Evolutionary conservation across 208 protist genomes (phyloP).

Genomic region (Histomonas meleagridis): DNA sequence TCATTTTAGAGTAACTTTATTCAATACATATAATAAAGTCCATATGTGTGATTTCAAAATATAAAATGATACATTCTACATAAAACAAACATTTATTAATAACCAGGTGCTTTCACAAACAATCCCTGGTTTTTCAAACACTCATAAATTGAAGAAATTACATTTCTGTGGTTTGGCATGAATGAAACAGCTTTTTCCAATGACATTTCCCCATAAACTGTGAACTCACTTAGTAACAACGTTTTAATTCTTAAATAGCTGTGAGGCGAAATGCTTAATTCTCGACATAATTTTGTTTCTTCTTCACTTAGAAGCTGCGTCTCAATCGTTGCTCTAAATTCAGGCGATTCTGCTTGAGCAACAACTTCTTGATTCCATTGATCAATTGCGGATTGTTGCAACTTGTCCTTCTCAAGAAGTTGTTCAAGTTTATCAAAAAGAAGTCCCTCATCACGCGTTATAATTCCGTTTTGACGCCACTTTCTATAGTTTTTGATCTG

Average conservation of each 20-base stretch:
- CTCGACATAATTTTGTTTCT: slow-evolving; percentile 2
- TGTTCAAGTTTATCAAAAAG: background rate
- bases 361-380: background rate
- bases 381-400: background rate
- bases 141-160: background rate
- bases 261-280: background rate
- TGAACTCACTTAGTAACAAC: background rate
- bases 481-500: background rate
- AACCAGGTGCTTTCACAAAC: slow-evolving; percentile 5
- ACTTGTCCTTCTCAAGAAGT: background rate
- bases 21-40: no score
- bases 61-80: no score
- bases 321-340: slow-evolving; percentile 8
- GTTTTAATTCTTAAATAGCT: background rate
- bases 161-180: background rate
- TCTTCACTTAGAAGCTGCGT: background rate
- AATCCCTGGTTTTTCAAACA: background rate
- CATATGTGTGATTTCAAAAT: no score
- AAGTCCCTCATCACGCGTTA: slow-evolving; percentile 7
- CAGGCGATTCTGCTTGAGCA: background rate
- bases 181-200: background rate
- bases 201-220: background rate
- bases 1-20: no score
- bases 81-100: no score
- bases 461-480: slow-evolving; percentile 15